Base-by-base conservation (phyloP, 73 alveolate genomes). In the Uronychia setigera region DNA sequence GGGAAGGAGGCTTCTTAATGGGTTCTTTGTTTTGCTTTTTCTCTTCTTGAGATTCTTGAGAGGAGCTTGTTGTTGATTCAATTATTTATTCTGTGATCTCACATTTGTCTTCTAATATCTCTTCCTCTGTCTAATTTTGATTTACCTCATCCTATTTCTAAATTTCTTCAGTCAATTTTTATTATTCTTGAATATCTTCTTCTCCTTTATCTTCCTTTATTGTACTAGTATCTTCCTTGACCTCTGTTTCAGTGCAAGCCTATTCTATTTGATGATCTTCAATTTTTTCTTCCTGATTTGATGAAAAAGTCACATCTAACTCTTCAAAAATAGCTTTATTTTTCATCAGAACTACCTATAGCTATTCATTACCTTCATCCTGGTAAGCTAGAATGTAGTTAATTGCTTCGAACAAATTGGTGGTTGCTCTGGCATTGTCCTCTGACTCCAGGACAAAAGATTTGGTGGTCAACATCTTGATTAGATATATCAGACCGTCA, bases 351-450 rank as follows among this genome's bases (percentile, higher is more conserved):
- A 85, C 58, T 0, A 90, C 80, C 59, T 84, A 78, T 26, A 90
- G 58, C 58, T 79, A 83, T 35, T 90, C 84, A 75, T 90, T 90
- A 29, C 92, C 89, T 67, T 85, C 92, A 57, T 90, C 95, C 32
- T 90, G 95, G 57, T 90, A 90, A 30, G 90, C 90, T 26, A 90
- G n/a, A 1, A 90, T 59, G 77, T 90, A 90, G 85, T 90, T 90
- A 1, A 90, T 88, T 0, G 95, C 92, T 80, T 90, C 95, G 58
- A 90, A 85, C 80, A 90, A 60, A 26, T 86, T 79, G 76, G 87
- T 46, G 58, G 83, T 46, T 26, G 87, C 80, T 85, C 89, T 67
- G 78, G 91, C 57, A 60, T 89, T 90, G 81, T 90, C 95, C 58
- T 90, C 95, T 29, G 80, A 74, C 79, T 90, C 90, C 34, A 78